phyloP scores from a whole-genome alignment of 106 monocot species.

The Dioscorea alata region DNA sequence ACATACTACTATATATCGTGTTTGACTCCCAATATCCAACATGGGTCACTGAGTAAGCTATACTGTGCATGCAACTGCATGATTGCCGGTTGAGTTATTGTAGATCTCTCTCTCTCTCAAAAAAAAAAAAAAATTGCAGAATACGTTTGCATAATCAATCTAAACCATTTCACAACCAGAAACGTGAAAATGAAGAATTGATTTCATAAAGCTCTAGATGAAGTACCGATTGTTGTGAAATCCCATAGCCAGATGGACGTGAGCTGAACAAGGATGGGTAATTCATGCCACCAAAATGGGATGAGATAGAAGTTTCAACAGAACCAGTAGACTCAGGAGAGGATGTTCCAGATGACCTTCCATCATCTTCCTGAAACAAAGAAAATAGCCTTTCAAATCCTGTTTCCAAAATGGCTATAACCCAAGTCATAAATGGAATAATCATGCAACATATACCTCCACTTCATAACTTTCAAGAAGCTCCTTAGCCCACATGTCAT shows the following conservation, averaged over 20 bases:
- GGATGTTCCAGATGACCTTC: constrained; percentile 77
- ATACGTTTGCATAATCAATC: too few species aligned
- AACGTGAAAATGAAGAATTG: too few species aligned
- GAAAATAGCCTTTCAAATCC: constrained; percentile 1
- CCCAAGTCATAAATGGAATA: background rate
- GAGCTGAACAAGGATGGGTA: constrained; percentile 98
- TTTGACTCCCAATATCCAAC: too few species aligned
- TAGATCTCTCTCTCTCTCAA: too few species aligned
- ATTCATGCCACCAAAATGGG: constrained; percentile 93
- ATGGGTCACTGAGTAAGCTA: too few species aligned
- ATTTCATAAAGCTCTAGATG: background rate
- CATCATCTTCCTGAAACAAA: constrained; percentile 85
- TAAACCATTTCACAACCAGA: too few species aligned
- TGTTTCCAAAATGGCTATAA: background rate
- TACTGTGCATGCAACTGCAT: too few species aligned
- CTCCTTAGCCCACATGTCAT: constrained; percentile 97
- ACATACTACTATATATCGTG: too few species aligned
- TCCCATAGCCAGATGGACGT: constrained; percentile 71
- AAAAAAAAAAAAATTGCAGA: too few species aligned
- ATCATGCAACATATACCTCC: constrained; percentile 39
- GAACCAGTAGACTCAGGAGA: constrained; percentile 95
- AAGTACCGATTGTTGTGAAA: constrained; percentile 59
- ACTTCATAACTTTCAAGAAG: constrained; percentile 79
- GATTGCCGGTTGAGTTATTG: too few species aligned
- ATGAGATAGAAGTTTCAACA: constrained; percentile 89